Evolutionary conservation across 257 asterid species (phyloP).

Genomic region (Salvia splendens): DNA sequence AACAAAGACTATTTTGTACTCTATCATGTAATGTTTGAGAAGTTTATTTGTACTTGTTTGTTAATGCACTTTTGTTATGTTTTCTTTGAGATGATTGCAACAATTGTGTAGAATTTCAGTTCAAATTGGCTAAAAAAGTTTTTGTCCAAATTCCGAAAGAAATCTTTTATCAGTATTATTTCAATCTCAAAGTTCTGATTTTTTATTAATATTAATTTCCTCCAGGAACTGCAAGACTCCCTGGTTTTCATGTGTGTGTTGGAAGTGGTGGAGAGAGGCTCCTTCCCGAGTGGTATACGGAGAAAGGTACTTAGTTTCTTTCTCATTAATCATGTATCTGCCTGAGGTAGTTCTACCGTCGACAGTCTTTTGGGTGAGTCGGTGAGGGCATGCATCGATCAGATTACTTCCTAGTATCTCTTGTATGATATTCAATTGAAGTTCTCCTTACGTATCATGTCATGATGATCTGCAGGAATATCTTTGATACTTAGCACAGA

Average conservation of each 20-base stretch:
- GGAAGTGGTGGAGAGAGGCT: conserved; percentile 99
- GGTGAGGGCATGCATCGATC: neutral
- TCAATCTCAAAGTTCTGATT: neutral
- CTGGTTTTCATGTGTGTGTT: conserved; percentile 91
- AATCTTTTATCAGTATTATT: neutral
- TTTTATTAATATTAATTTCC: conserved; percentile 21
- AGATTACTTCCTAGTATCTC: neutral
- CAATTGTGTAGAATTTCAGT: no score
- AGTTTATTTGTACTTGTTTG: neutral
- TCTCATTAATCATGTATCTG: neutral
- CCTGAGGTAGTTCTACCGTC: neutral
- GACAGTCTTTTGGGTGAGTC: neutral
- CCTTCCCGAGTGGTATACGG: conserved; percentile 94
- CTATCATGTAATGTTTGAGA: neutral
- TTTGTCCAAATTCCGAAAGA: no score
- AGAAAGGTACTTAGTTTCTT: conserved; percentile 58
- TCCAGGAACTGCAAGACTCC: conserved; percentile 92
- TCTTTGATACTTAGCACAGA: conserved; percentile 84
- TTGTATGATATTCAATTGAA: neutral
- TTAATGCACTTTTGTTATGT: neutral
- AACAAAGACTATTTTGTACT: neutral
- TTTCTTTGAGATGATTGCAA: conserved; percentile 10
- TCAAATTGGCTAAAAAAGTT: no score
- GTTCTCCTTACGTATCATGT: conserved; percentile 19
- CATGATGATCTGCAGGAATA: conserved; percentile 56